phyloP scores from a whole-genome alignment of 176 grass and related monocot species.

The Bolboschoenus planiculmis region DNA sequence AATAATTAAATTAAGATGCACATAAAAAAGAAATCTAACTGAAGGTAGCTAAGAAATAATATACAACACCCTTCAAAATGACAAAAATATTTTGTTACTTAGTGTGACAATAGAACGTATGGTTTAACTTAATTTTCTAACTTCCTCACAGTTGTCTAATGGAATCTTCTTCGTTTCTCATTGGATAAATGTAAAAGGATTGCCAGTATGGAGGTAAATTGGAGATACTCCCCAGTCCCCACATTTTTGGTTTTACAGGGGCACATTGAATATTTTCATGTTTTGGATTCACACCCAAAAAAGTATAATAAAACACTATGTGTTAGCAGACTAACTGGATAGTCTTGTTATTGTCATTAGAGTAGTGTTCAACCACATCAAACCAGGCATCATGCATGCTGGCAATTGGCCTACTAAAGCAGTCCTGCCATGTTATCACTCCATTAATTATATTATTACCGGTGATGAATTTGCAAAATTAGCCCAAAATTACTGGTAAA shows the following conservation, averaged over 20 bases:
- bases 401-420: conserved; percentile 64
- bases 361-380: conserved; percentile 61
- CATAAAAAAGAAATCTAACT: not conserved
- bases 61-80: not conserved
- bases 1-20: not conserved
- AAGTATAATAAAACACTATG: not conserved
- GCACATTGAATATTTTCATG: not conserved
- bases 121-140: not conserved
- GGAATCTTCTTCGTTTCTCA: not conserved
- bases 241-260: not conserved
- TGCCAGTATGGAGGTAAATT: not conserved
- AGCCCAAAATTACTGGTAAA: not conserved
- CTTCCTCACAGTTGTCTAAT: not conserved
- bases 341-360: conserved; percentile 84
- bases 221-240: not conserved
- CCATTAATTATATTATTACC: not conserved
- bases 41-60: not conserved
- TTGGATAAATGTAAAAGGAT: not conserved
- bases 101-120: not conserved
- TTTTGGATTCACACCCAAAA: not conserved
- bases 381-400: conserved; percentile 76
- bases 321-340: conserved; percentile 29
- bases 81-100: not conserved
- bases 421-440: conserved; percentile 41
- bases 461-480: not conserved